Conservation (phyloP, 768 basidiomycete genomes). For the Boletus eberwhitei region DNA sequence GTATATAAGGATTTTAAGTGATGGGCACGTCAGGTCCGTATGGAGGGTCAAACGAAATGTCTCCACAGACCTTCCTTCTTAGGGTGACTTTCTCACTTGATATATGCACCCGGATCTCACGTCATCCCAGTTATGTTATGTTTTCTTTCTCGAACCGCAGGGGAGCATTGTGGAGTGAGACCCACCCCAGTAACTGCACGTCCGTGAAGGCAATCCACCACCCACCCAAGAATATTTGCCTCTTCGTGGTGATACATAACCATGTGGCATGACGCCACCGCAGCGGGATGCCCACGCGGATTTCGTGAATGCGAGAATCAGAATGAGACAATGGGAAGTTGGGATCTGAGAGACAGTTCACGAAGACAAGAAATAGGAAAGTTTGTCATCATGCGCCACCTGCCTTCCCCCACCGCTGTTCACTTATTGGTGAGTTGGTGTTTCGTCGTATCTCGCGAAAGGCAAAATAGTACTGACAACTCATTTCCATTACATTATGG, state of each 20-base stretch:
- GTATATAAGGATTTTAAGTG: too few relatives aligned
- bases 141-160: not conserved
- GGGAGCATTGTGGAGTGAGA: not conserved
- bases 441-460: too few relatives aligned
- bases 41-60: not conserved
- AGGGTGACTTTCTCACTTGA: not conserved
- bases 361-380: too few relatives aligned
- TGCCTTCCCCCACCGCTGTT: too few relatives aligned
- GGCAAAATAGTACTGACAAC: not conserved
- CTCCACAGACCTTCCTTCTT: not conserved
- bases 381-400: too few relatives aligned
- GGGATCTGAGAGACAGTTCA: too few relatives aligned
- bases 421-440: too few relatives aligned
- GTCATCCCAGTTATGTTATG: not conserved
- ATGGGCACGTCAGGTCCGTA: not conserved
- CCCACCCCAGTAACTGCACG: not conserved
- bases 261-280: too few relatives aligned
- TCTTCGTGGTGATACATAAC: not conserved
- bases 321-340: too few relatives aligned
- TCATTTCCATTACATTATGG: fast-evolving
- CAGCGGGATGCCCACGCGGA: too few relatives aligned
- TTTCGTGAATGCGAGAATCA: too few relatives aligned
- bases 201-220: not conserved
- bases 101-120: not conserved
- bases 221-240: not conserved